Evolutionary conservation across 192 early-diverging fungal species (phyloP).

Genomic region (Lobosporangium transversale): DNA sequence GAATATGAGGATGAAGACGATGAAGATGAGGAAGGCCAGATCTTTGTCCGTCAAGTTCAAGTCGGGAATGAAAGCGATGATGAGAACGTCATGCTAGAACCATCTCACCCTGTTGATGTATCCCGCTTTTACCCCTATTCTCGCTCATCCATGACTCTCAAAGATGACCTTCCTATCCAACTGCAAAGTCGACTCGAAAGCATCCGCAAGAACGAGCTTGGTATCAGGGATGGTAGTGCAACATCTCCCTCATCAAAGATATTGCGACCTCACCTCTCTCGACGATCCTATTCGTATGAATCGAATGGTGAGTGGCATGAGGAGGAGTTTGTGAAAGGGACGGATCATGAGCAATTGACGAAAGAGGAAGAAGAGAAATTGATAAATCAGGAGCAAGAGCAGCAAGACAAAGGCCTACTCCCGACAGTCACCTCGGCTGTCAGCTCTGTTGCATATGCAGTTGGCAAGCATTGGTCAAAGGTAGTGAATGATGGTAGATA

Average conservation of each 20-base stretch:
- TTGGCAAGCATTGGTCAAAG: slow-evolving; percentile 57
- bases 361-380: slow-evolving; percentile 22
- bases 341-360: not conserved
- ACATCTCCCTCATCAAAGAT: not conserved
- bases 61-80: not conserved
- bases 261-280: slow-evolving; percentile 11
- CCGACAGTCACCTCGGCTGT: slow-evolving; percentile 36
- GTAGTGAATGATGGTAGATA: no score
- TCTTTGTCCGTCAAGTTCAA: not conserved
- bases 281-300: slow-evolving; percentile 28
- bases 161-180: slow-evolving; percentile 24
- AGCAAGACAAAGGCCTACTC: slow-evolving; percentile 21
- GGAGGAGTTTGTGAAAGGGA: not conserved
- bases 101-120: not conserved
- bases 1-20: slow-evolving; percentile 3
- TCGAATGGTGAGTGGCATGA: slow-evolving; percentile 34
- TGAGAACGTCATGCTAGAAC: not conserved
- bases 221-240: not conserved
- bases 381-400: not conserved
- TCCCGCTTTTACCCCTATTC: not conserved
- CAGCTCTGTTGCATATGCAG: slow-evolving; percentile 52
- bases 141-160: not conserved
- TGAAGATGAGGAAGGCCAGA: slow-evolving; percentile 1
- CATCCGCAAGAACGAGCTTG: not conserved
- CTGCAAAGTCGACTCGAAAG: slow-evolving; percentile 27